phyloP scores from a whole-genome alignment of 2,329 filamentous ascomycete species.

The Pseudogymnoascus sp. region DNA sequence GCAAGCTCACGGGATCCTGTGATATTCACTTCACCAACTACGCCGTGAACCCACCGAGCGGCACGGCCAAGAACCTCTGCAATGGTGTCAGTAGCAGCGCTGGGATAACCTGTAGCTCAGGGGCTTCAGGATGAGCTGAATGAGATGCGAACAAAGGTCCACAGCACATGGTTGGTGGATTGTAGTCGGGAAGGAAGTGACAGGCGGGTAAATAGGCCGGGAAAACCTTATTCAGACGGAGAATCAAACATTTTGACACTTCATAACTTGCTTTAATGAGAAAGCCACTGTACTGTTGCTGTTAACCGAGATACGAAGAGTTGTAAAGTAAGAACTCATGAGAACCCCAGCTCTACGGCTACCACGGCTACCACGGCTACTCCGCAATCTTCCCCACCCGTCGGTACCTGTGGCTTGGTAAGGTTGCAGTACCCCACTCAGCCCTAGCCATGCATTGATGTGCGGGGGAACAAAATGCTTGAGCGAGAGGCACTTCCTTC shows the following conservation, averaged over 20 bases:
- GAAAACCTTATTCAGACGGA: neutral
- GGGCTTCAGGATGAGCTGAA: conserved; percentile 29
- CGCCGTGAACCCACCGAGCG: conserved; percentile 30
- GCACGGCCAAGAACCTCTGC: conserved; percentile 30
- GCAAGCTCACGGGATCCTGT: conserved; percentile 33
- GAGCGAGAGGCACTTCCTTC: neutral
- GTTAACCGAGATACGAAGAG: neutral
- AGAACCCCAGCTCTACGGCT: neutral
- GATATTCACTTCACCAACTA: conserved; percentile 30
- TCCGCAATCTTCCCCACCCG: neutral
- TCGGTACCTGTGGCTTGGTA: neutral
- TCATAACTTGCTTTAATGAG: neutral
- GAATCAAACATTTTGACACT: neutral
- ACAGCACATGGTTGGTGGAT: neutral
- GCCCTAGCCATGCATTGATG: neutral
- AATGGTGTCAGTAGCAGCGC: conserved; percentile 29
- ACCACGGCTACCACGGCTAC: neutral
- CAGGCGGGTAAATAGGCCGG: neutral
- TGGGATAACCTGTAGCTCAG: conserved; percentile 30
- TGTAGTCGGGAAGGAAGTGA: neutral
- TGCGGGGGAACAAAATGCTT: conserved; percentile 2
- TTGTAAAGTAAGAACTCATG: neutral
- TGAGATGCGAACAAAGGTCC: neutral
- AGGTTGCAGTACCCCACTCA: neutral
- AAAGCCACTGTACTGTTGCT: neutral